Evolutionary conservation across 2,329 filamentous ascomycete genomes (phyloP).

Genomic region (Diplocarpon rosae): DNA sequence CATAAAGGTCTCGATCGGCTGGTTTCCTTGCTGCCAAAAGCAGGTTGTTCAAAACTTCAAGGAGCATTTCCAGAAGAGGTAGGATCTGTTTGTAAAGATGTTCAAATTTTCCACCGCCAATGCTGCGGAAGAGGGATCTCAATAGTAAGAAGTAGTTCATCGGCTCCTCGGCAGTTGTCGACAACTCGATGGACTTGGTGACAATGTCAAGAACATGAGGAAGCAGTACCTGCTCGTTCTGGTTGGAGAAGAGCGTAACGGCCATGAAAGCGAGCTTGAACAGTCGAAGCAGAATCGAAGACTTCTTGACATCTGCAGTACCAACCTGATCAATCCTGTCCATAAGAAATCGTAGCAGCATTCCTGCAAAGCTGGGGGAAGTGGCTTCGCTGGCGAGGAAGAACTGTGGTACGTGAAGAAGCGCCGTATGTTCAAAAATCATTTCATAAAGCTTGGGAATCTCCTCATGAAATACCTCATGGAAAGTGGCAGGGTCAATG

Average conservation of each 20-base stretch:
- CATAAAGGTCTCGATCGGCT: slow-evolving; percentile 86
- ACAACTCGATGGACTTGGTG: slow-evolving; percentile 92
- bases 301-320: slow-evolving; percentile 81
- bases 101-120: slow-evolving; percentile 94
- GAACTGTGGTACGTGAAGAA: slow-evolving; percentile 94
- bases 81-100: slow-evolving; percentile 97
- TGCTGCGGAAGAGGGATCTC: slow-evolving; percentile 86
- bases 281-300: slow-evolving; percentile 80
- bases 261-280: slow-evolving; percentile 99
- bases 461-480: slow-evolving; percentile 96
- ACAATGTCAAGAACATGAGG: slow-evolving; percentile 97
- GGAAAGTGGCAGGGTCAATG: slow-evolving; percentile 95
- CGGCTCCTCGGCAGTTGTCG: slow-evolving; percentile 88
- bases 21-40: slow-evolving; percentile 84
- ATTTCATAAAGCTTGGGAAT: slow-evolving; percentile 95
- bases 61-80: slow-evolving; percentile 88
- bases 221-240: slow-evolving; percentile 91
- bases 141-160: slow-evolving; percentile 98
- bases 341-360: slow-evolving; percentile 97
- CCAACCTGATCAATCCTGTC: slow-evolving; percentile 91
- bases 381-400: slow-evolving; percentile 98
- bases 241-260: slow-evolving; percentile 84
- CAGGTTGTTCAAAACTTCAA: slow-evolving; percentile 94
- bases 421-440: slow-evolving; percentile 90
- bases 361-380: slow-evolving; percentile 92